These are phyloP conservation scores for Penicillium sp. DNA, from an alignment of 2,329 filamentous ascomycete genomes.

Conservation along the genomic window DNA sequence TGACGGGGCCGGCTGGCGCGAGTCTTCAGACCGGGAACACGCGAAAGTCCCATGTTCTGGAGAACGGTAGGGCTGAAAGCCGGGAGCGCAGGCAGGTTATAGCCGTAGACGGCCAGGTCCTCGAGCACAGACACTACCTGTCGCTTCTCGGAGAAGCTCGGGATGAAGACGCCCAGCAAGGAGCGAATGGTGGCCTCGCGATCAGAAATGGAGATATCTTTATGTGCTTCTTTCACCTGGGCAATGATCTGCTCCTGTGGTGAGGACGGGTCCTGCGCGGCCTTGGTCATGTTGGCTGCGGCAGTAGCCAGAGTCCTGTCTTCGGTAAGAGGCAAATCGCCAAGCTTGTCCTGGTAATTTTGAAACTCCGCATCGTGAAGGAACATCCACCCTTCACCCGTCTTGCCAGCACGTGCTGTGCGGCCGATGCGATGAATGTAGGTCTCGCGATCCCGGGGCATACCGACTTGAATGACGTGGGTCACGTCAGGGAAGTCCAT, in stretches of 20 bases:
- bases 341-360: constrained; percentile 46
- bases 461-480: constrained; percentile 69
- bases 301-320: constrained; percentile 42
- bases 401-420: constrained; percentile 62
- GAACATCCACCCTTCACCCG: constrained; percentile 58
- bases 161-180: constrained; percentile 18
- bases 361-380: constrained; percentile 49
- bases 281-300: constrained; percentile 31
- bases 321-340: constrained; percentile 51
- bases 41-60: constrained; percentile 27
- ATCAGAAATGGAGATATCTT: constrained; percentile 16
- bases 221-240: constrained; percentile 42
- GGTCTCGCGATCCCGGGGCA: constrained; percentile 59
- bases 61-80: constrained; percentile 19
- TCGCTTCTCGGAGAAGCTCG: constrained; percentile 32
- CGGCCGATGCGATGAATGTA: constrained; percentile 74
- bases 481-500: constrained; percentile 79
- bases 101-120: constrained; percentile 43
- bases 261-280: constrained; percentile 4
- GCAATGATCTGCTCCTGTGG: constrained; percentile 21
- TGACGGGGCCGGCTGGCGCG: constrained; percentile 1
- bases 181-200: constrained; percentile 31
- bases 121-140: constrained; percentile 43
- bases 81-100: constrained; percentile 43
- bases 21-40: constrained; percentile 25